phyloP scores from a whole-genome alignment of 306 rosid genomes.

The Cercis canadensis region DNA sequence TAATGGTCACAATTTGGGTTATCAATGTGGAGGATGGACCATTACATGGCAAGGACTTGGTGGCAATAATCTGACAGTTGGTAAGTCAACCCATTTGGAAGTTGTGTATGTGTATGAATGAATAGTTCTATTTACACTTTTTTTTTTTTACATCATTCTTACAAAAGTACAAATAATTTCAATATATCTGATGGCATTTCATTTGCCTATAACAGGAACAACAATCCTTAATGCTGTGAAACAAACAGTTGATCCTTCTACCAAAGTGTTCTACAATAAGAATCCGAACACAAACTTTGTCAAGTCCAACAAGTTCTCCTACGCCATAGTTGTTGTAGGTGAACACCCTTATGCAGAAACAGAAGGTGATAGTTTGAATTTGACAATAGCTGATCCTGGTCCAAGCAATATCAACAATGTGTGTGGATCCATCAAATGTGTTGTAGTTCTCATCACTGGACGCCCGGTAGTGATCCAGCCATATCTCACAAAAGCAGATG shows the following conservation, averaged over 20 bases:
- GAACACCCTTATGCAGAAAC: not conserved
- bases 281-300: not conserved
- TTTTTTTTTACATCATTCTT: no score
- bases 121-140: no score
- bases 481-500: not conserved
- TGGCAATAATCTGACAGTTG: not conserved
- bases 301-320: not conserved
- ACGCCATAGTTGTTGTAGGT: not conserved
- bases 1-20: conserved; percentile 10
- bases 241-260: not conserved
- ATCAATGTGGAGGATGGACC: conserved; percentile 23
- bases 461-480: conserved; percentile 4
- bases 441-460: not conserved
- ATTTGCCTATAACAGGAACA: not conserved
- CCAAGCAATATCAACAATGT: not conserved
- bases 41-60: not conserved
- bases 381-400: not conserved
- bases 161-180: no score
- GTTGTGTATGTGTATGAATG: not conserved
- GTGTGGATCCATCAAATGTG: not conserved
- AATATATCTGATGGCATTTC: no score
- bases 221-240: not conserved
- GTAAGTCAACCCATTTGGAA: not conserved
- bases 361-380: not conserved
- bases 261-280: not conserved